Percentiles rank a stretch among this genome's conserved stretches.
Conservation (phyloP, 2,329 filamentous ascomycete species). For the Colletotrichum sublineola region DNA sequence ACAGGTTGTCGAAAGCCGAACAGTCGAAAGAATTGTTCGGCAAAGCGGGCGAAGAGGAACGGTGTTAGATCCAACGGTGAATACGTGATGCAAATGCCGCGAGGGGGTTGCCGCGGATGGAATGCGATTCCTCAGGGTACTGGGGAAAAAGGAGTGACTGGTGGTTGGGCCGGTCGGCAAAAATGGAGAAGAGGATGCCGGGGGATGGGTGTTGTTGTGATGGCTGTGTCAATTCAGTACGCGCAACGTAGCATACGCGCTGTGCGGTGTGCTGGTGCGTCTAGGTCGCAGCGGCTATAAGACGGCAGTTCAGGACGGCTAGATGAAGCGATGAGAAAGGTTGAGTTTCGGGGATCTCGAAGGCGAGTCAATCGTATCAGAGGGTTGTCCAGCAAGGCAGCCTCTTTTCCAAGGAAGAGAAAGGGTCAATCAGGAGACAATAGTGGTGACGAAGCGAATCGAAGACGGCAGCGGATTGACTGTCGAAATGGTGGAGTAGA, state of each 20-base stretch:
- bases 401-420: conserved; percentile 35
- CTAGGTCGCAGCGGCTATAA: conserved; percentile 3
- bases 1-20: neutral
- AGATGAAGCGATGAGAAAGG: neutral
- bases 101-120: conserved; percentile 39
- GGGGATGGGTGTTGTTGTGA: conserved; percentile 19
- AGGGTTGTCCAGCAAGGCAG: conserved; percentile 42
- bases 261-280: conserved; percentile 3
- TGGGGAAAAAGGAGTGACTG: conserved; percentile 39
- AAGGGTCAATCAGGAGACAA: conserved; percentile 27
- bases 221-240: conserved; percentile 17
- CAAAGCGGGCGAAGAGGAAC: neutral
- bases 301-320: conserved; percentile 17
- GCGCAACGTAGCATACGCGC: conserved; percentile 25
- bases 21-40: neutral
- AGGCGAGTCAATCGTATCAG: conserved; percentile 31
- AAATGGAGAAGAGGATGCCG: conserved; percentile 15
- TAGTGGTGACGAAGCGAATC: conserved; percentile 26
- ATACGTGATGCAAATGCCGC: conserved; percentile 38
- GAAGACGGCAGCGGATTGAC: conserved; percentile 17
- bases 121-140: conserved; percentile 34
- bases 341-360: conserved; percentile 11
- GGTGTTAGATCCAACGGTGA: conserved; percentile 13
- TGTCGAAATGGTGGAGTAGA: conserved; percentile 23
- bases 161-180: conserved; percentile 35